phyloP scores from a whole-genome alignment of 371 early-diverging fungal species.

The Mucor sp. region DNA sequence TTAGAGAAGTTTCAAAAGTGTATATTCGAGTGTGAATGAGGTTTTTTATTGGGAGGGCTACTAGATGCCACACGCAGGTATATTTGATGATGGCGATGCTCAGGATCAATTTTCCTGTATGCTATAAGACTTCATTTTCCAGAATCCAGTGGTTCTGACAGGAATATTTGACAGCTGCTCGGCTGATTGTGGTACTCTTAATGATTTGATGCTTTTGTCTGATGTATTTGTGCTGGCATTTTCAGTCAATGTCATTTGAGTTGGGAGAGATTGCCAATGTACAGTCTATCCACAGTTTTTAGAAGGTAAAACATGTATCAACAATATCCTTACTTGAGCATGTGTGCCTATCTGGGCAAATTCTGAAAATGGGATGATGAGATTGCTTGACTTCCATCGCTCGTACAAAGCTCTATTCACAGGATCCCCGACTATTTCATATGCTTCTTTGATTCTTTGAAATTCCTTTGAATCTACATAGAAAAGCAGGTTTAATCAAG shows the following conservation, averaged over 20 bases:
- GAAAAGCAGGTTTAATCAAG: not conserved
- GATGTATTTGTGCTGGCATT: not conserved
- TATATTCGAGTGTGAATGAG: no score
- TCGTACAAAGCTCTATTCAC: constrained; percentile 33
- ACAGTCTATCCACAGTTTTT: constrained; percentile 21
- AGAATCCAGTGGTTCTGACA: constrained; percentile 21
- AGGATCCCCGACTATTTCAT: constrained; percentile 33
- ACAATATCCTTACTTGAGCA: constrained; percentile 28
- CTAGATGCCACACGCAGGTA: no score
- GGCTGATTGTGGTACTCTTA: constrained; percentile 9
- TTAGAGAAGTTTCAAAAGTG: no score
- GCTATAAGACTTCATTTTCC: constrained; percentile 19
- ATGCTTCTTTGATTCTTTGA: constrained; percentile 30
- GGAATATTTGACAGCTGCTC: constrained; percentile 15
- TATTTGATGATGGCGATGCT: not conserved
- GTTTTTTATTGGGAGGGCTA: no score
- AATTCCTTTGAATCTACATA: constrained; percentile 13
- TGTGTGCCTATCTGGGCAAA: constrained; percentile 28
- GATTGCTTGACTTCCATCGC: constrained; percentile 31
- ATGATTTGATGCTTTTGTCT: not conserved
- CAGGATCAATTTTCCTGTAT: not conserved
- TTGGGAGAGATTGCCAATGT: constrained; percentile 40
- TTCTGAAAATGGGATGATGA: constrained; percentile 36
- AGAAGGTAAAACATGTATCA: not conserved
- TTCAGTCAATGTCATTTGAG: constrained; percentile 22